Evolutionary conservation across 2,329 filamentous ascomycete species (phyloP).

Genomic region (Epichloe hybrida): DNA sequence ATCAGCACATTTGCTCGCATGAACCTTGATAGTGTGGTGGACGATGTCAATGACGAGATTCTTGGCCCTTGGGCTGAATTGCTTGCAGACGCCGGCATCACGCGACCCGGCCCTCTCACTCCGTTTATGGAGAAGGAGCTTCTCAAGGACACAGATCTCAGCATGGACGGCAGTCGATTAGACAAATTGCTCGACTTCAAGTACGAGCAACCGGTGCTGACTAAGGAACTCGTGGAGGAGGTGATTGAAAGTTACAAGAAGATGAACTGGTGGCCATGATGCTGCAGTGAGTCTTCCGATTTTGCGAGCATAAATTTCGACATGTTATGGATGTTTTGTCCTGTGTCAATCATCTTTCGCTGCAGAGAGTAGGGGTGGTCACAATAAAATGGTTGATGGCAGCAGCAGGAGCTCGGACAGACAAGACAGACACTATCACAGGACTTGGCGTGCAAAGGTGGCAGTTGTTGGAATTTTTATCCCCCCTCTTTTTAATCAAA

Average conservation of each 20-base stretch:
- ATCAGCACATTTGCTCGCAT: conserved; percentile 80
- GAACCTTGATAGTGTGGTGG: conserved; percentile 86
- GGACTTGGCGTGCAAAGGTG: too few relatives aligned
- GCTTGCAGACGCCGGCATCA: conserved; percentile 65
- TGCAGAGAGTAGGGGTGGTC: too few relatives aligned
- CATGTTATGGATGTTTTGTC: too few relatives aligned
- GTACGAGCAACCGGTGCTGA: conserved; percentile 63
- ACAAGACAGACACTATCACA: too few relatives aligned
- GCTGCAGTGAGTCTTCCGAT: too few relatives aligned
- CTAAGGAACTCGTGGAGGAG: conserved; percentile 62
- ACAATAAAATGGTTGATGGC: too few relatives aligned
- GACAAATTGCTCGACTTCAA: conserved; percentile 71
- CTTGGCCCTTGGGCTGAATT: conserved; percentile 89
- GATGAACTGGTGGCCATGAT: conserved; percentile 87
- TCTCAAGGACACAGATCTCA: conserved; percentile 81
- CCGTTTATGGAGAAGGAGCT: conserved; percentile 96
- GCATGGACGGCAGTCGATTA: conserved; percentile 70
- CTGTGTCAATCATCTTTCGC: too few relatives aligned
- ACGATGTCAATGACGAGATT: conserved; percentile 91
- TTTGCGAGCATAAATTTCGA: too few relatives aligned
- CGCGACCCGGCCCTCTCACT: conserved; percentile 68
- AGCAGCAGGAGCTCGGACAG: too few relatives aligned
- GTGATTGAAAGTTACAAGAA: conserved; percentile 83
- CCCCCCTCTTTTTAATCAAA: not conserved
- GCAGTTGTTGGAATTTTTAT: not conserved